Evolutionary conservation across 2,329 filamentous ascomycete species (phyloP).

Genomic region (Fusarium vanettenii): DNA sequence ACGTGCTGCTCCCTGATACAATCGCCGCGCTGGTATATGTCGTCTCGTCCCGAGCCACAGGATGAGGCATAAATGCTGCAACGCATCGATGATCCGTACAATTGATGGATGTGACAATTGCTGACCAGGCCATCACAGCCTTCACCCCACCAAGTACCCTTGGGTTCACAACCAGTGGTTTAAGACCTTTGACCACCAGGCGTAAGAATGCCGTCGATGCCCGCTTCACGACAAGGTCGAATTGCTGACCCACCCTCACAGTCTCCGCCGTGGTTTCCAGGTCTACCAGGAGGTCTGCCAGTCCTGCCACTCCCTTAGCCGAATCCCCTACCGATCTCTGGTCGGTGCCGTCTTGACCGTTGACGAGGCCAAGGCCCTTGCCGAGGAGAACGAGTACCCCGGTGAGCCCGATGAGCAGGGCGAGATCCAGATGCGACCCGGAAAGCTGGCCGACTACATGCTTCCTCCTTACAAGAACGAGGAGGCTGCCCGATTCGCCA

Average conservation of each 20-base stretch:
- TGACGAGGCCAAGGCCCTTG: slow-evolving; percentile 96
- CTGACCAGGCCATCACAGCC: slow-evolving; percentile 65
- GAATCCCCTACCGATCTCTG: slow-evolving; percentile 91
- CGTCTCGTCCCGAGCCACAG: slow-evolving; percentile 8
- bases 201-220: slow-evolving; percentile 70
- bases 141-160: slow-evolving; percentile 91
- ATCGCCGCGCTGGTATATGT: slow-evolving; percentile 7
- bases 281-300: slow-evolving; percentile 99
- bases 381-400: slow-evolving; percentile 99
- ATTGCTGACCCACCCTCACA: slow-evolving; percentile 52
- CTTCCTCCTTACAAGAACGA: slow-evolving; percentile 98
- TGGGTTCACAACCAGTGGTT: slow-evolving; percentile 94
- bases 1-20: slow-evolving; percentile 60
- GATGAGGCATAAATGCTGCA: slow-evolving; percentile 51
- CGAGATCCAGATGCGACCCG: slow-evolving; percentile 97
- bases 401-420: slow-evolving; percentile 98
- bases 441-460: slow-evolving; percentile 98
- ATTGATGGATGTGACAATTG: slow-evolving; percentile 30
- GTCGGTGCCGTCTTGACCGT: slow-evolving; percentile 94
- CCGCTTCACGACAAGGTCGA: slow-evolving; percentile 11
- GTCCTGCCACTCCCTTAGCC: slow-evolving; percentile 94
- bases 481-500: slow-evolving; percentile 96
- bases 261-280: slow-evolving; percentile 98
- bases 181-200: slow-evolving; percentile 97
- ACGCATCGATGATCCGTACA: slow-evolving; percentile 23